Percentiles rank a stretch among this genome's conserved stretches.
Evolutionary conservation across 192 early-diverging fungal genomes (phyloP).

Genomic region (Coemansia sp.): DNA sequence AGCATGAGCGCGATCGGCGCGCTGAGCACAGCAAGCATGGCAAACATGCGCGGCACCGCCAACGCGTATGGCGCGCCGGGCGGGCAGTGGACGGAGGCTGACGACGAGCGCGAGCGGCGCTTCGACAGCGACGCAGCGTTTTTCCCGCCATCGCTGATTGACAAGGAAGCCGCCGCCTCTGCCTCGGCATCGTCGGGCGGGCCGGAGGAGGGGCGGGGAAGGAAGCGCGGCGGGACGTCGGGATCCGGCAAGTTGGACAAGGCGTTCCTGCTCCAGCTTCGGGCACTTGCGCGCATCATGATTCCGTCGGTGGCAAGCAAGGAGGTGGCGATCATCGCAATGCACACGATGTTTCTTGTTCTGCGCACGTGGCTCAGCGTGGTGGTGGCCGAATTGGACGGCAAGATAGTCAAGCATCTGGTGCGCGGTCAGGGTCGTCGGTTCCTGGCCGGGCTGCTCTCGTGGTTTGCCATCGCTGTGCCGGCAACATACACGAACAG

Average conservation of each 20-base stretch:
- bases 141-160: slow-evolving; percentile 25
- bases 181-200: not conserved
- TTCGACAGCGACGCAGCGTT: slow-evolving; percentile 44
- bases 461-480: slow-evolving; percentile 92
- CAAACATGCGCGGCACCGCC: slow-evolving; percentile 29
- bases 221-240: not conserved
- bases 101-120: slow-evolving; percentile 45
- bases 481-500: slow-evolving; percentile 97
- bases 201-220: too few relatives aligned
- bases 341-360: slow-evolving; percentile 86
- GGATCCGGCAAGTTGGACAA: slow-evolving; percentile 34
- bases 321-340: slow-evolving; percentile 74
- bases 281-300: slow-evolving; percentile 76
- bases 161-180: slow-evolving; percentile 7
- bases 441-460: slow-evolving; percentile 74
- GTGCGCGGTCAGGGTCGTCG: slow-evolving; percentile 78
- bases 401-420: slow-evolving; percentile 92
- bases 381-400: slow-evolving; percentile 89
- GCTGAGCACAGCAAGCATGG: slow-evolving; percentile 43
- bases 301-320: slow-evolving; percentile 78
- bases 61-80: slow-evolving; percentile 21
- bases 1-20: slow-evolving; percentile 39
- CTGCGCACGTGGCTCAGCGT: slow-evolving; percentile 90
- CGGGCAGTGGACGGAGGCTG: slow-evolving; percentile 38
- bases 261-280: slow-evolving; percentile 58